phyloP scores from a whole-genome alignment of 2,329 filamentous ascomycete genomes.

The Xylariaceae sp. region DNA sequence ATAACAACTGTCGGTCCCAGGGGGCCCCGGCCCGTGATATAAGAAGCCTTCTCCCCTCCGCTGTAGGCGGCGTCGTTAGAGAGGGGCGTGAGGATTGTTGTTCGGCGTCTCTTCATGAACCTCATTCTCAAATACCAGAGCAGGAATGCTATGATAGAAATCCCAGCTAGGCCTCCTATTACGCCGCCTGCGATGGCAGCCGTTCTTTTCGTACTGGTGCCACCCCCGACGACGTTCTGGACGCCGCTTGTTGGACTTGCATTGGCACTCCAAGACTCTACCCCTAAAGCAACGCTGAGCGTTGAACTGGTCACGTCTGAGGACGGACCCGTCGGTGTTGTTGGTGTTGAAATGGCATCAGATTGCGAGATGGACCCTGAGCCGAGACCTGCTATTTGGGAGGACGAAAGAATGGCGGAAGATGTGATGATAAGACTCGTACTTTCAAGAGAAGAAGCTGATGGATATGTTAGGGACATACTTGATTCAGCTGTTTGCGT shows the following conservation, averaged over 20 bases:
- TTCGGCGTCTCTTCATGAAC: constrained; percentile 38
- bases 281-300: background rate
- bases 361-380: constrained; percentile 11
- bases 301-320: constrained; percentile 1
- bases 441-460: constrained; percentile 5
- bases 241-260: constrained; percentile 17
- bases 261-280: constrained; percentile 18
- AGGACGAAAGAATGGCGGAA: constrained; percentile 4
- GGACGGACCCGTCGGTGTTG: constrained; percentile 10
- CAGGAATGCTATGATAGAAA: constrained; percentile 42
- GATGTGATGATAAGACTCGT: background rate
- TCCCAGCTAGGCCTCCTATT: constrained; percentile 43
- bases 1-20: constrained; percentile 45
- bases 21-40: constrained; percentile 41
- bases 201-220: constrained; percentile 32
- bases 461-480: constrained; percentile 1
- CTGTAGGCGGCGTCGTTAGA: constrained; percentile 31
- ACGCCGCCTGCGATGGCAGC: constrained; percentile 47
- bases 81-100: constrained; percentile 45
- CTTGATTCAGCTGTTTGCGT: constrained; percentile 10
- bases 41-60: constrained; percentile 28
- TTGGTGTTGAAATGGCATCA: constrained; percentile 14
- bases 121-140: constrained; percentile 48
- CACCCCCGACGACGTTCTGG: constrained; percentile 24
- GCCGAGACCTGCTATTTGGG: constrained; percentile 12